A percentile compares a stretch with the other conserved stretches of the same genome.
Conservation (phyloP, 1,284 basidiomycete species). For the Puccinia polysora region DNA sequence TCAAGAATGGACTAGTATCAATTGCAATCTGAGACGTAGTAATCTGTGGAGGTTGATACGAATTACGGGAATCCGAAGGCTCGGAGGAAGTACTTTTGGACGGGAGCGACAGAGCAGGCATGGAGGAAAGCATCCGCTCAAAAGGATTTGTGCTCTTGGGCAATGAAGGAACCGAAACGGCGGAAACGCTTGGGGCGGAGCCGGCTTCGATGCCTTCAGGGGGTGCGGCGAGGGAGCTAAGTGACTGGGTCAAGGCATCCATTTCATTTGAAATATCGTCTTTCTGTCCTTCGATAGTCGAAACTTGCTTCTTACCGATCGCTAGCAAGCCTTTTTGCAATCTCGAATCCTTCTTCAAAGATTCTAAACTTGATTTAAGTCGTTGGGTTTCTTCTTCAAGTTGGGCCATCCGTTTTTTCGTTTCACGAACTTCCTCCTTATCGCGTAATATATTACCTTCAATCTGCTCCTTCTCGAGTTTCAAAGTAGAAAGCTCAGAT, state of each 20-base stretch:
- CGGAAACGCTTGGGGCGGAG: conserved; percentile 34
- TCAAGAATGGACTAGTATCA: conserved; percentile 3
- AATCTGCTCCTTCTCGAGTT: conserved; percentile 85
- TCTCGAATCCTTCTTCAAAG: conserved; percentile 84
- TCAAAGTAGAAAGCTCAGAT: conserved; percentile 81
- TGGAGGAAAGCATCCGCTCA: conserved; percentile 27
- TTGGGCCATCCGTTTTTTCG: conserved; percentile 78
- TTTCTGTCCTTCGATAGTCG: conserved; percentile 72
- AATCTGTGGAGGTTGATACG: neutral
- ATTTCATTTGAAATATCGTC: conserved; percentile 67
- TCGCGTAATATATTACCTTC: conserved; percentile 82
- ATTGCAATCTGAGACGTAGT: neutral
- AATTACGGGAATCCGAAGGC: neutral
- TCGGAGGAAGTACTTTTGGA: neutral
- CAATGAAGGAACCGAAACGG: conserved; percentile 7
- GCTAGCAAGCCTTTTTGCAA: conserved; percentile 92
- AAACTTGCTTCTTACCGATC: conserved; percentile 89
- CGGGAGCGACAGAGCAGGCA: neutral
- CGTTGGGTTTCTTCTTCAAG: conserved; percentile 68
- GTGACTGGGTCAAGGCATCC: conserved; percentile 45
- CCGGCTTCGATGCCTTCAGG: neutral
- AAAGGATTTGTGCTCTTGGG: conserved; percentile 39
- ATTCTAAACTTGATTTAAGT: conserved; percentile 74
- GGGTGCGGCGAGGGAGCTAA: conserved; percentile 40
- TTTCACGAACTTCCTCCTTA: conserved; percentile 85